Evolutionary conservation across 768 basidiomycete species (phyloP).

Genomic region (Suillus subaureus): DNA sequence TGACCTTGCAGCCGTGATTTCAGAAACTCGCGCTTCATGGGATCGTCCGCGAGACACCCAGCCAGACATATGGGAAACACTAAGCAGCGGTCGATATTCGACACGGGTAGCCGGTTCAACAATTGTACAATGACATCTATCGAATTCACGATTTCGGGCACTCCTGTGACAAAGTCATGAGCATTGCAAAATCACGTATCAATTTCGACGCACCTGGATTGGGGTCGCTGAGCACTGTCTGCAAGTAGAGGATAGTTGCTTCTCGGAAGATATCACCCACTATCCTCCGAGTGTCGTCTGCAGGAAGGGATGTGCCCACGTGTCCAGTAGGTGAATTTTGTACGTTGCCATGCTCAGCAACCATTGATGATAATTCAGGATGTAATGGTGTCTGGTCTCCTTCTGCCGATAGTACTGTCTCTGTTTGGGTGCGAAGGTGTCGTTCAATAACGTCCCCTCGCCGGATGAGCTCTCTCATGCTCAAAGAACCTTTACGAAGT

Average conservation of each 20-base stretch:
- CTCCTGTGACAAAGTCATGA: conserved; percentile 46
- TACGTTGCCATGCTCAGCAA: conserved; percentile 17
- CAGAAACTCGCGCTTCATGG: conserved; percentile 56
- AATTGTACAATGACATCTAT: conserved; percentile 57
- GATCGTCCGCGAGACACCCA: conserved; percentile 73
- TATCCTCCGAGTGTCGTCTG: conserved; percentile 48
- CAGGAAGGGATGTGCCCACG: conserved; percentile 29
- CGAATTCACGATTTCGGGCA: conserved; percentile 66
- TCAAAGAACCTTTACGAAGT: conserved; percentile 64
- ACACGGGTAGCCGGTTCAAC: conserved; percentile 55
- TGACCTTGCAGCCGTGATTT: conserved; percentile 55
- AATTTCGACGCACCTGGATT: conserved; percentile 58
- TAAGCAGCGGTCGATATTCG: conserved; percentile 64
- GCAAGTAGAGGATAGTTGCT: conserved; percentile 64
- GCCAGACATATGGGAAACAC: conserved; percentile 76
- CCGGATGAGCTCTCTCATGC: conserved; percentile 72
- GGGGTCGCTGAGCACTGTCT: conserved; percentile 69
- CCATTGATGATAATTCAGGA: conserved; percentile 36
- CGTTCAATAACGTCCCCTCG: conserved; percentile 75
- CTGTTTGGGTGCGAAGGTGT: conserved; percentile 51
- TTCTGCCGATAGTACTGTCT: conserved; percentile 32
- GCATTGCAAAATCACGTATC: not conserved
- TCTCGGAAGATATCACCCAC: conserved; percentile 66
- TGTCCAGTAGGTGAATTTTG: conserved; percentile 24
- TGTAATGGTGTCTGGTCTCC: conserved; percentile 42